Evolutionary conservation across 2,329 filamentous ascomycete genomes (phyloP).

Genomic region (Phaeosphaeria sp.): DNA sequence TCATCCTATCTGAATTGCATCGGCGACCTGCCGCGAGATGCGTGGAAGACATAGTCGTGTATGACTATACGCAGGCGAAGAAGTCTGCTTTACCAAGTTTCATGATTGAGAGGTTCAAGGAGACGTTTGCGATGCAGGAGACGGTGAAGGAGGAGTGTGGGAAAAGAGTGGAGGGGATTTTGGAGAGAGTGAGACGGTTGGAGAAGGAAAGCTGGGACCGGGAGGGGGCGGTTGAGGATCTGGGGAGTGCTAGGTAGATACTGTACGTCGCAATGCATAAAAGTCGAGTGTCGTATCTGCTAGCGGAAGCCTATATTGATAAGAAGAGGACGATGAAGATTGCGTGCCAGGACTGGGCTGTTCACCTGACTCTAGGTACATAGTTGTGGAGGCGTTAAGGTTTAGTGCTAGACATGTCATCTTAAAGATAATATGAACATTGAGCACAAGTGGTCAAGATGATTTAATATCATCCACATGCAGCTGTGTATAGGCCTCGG

Average conservation of each 20-base stretch:
- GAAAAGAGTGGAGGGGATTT: conserved; percentile 61
- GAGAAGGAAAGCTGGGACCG: conserved; percentile 79
- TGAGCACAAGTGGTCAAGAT: no score
- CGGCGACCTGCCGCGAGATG: conserved; percentile 75
- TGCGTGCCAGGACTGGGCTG: no score
- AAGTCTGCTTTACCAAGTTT: conserved; percentile 66
- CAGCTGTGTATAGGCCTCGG: background rate
- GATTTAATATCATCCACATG: background rate
- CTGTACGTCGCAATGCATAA: background rate
- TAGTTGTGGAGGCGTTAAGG: background rate
- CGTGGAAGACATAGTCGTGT: conserved; percentile 79
- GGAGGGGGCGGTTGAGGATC: conserved; percentile 73
- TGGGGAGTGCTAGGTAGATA: conserved; percentile 45
- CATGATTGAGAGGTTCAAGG: conserved; percentile 65
- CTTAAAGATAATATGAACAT: no score
- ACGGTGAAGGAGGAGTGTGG: conserved; percentile 61
- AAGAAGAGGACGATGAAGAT: no score
- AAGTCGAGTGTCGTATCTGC: background rate
- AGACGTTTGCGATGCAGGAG: conserved; percentile 68
- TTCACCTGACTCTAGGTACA: no score
- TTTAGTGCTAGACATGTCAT: background rate
- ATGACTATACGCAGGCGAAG: conserved; percentile 69
- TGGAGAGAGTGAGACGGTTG: conserved; percentile 57
- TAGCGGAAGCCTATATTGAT: no score
- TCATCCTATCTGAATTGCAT: conserved; percentile 77